These are phyloP conservation scores for Penicillium sclerotiorum DNA, from an alignment of 2,329 filamentous ascomycete species.

Conservation along the genomic window DNA sequence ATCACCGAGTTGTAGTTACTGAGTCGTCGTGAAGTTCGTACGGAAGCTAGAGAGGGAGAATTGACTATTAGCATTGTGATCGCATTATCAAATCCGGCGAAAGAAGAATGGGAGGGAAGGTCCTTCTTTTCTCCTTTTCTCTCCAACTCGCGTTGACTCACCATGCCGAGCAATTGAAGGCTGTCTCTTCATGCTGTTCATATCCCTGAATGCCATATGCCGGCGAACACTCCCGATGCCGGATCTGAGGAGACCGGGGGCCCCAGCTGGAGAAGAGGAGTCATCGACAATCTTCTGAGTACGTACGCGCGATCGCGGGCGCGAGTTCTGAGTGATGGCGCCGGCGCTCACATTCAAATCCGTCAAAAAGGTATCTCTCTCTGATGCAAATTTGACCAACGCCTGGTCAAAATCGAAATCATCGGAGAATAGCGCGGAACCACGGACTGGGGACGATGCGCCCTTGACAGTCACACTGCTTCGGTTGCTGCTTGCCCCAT, in stretches of 20 bases:
- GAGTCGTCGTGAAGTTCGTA: conserved; percentile 81
- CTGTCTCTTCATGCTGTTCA: conserved; percentile 92
- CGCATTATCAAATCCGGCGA: too few species aligned
- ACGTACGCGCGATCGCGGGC: conserved; percentile 75
- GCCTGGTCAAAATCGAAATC: conserved; percentile 95
- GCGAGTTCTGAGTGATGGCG: conserved; percentile 67
- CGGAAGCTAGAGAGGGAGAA: conserved; percentile 58
- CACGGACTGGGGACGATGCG: conserved; percentile 33
- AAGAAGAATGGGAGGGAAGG: too few species aligned
- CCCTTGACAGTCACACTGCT: conserved; percentile 65
- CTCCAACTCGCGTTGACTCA: conserved; percentile 56
- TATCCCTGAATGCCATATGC: conserved; percentile 89
- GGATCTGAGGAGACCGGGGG: conserved; percentile 51
- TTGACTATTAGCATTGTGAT: conserved; percentile 16
- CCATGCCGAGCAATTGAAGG: conserved; percentile 74
- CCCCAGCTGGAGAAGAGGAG: conserved; percentile 45
- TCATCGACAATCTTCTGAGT: conserved; percentile 84
- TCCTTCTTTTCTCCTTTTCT: too few species aligned
- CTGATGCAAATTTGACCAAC: conserved; percentile 90
- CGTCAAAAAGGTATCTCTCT: conserved; percentile 89
- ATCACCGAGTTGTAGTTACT: conserved; percentile 99
- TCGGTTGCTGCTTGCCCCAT: conserved; percentile 62
- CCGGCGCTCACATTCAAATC: conserved; percentile 89
- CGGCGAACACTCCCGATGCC: conserved; percentile 84
- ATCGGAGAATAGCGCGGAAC: conserved; percentile 47